A percentile compares a stretch with the other conserved stretches of the same genome.
Conservation (phyloP, 208 protist species). For the Crithidia thermophila region DNA sequence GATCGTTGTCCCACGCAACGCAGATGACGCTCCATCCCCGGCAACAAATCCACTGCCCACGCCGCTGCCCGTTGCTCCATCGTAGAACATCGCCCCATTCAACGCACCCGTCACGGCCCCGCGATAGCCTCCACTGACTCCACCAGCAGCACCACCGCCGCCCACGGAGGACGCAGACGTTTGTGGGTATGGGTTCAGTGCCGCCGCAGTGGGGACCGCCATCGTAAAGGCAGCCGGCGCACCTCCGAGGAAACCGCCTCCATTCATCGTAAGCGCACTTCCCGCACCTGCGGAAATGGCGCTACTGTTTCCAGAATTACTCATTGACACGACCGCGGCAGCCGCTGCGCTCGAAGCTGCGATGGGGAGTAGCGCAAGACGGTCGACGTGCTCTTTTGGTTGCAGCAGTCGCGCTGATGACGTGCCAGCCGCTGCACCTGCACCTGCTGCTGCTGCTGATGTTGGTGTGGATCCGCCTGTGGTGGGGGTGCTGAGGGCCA, state of each 20-base stretch:
- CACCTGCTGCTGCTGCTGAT: no score
- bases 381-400: constrained; percentile 16
- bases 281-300: not conserved
- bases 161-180: not conserved
- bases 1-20: no score
- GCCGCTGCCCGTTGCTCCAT: not conserved
- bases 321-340: not conserved
- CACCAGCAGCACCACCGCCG: not conserved
- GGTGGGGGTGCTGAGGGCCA: not conserved
- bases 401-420: constrained; percentile 11
- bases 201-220: not conserved
- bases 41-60: no score
- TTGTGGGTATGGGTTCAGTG: not conserved
- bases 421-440: not conserved
- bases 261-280: not conserved
- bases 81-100: constrained; percentile 2
- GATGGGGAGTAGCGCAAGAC: constrained; percentile 23
- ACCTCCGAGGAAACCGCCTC: not conserved
- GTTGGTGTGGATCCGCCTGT: no score
- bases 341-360: not conserved
- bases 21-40: not conserved
- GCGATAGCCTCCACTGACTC: not conserved
- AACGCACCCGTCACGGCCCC: no score
- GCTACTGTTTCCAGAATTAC: no score
- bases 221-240: not conserved